Evolutionary conservation across 768 basidiomycete species (phyloP).

Genomic region (Mycena chlorophos): DNA sequence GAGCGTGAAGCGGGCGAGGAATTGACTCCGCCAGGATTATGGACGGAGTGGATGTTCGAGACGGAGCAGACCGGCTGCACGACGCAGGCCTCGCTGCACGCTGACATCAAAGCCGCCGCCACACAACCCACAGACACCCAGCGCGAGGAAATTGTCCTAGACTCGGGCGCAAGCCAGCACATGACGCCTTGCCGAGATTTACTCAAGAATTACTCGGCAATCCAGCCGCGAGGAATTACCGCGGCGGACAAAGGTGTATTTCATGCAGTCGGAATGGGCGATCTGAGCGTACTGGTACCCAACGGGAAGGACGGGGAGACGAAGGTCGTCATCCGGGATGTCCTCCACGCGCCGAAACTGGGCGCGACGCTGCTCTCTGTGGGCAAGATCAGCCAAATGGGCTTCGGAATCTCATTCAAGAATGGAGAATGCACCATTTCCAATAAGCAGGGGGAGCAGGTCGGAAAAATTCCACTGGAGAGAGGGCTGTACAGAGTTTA

Average conservation of each 20-base stretch:
- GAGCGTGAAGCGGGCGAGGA: no score
- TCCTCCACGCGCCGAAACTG: slow-evolving; percentile 32
- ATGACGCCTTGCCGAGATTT: slow-evolving; percentile 33
- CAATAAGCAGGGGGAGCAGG: background rate
- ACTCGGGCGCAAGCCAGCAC: slow-evolving; percentile 38
- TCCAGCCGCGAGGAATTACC: slow-evolving; percentile 29
- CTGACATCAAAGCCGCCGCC: background rate
- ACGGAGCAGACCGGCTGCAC: background rate
- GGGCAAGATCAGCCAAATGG: slow-evolving; percentile 26
- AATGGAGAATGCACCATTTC: slow-evolving; percentile 25
- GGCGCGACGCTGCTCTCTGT: slow-evolving; percentile 33
- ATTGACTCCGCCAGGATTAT: no score
- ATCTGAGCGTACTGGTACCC: slow-evolving; percentile 27
- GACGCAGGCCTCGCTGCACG: background rate
- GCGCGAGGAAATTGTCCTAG: slow-evolving; percentile 28
- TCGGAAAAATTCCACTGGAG: slow-evolving; percentile 4
- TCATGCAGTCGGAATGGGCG: slow-evolving; percentile 31
- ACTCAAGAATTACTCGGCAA: slow-evolving; percentile 30
- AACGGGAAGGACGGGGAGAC: slow-evolving; percentile 20
- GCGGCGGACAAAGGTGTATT: slow-evolving; percentile 32
- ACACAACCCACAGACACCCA: background rate
- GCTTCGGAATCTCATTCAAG: slow-evolving; percentile 23
- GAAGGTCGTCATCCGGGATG: slow-evolving; percentile 25
- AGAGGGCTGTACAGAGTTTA: slow-evolving; percentile 11
- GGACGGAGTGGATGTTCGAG: no score